Evolutionary conservation across 2,329 filamentous ascomycete species (phyloP), one percentile per base, ranked within the genome.

Genomic region (Verticillium nonalfalfae): DNA sequence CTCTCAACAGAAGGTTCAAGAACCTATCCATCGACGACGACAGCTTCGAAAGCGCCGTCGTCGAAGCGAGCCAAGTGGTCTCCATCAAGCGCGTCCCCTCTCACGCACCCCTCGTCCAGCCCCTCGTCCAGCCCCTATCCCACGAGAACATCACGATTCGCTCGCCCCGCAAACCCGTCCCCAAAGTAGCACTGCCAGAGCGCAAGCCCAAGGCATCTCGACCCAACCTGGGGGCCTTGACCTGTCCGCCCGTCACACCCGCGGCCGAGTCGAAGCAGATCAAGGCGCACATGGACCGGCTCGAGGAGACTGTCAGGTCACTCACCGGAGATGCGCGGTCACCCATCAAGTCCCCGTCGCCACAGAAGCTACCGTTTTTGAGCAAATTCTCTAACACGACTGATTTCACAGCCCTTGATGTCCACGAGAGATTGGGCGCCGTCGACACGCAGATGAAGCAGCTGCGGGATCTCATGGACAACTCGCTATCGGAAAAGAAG

Each of bases 381-480:
- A 88, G 83, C 66, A 90, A 87, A 78, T 78, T 88, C 80, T 91
- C 93, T 87, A 89, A 91, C 82, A 77, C 84, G 66, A 81, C 78
- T 68, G 75, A 72, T 38, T 85, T 79, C 75, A 65, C 83, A 91
- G 90, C 84, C 69, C 94, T 89, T 83, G 92, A 97, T 72, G 86
- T 93, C 66, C 88, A 93, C 68, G 85, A 85, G 64, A 86, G 89
- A 66, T 83, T 97, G 67, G 87, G 88, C 65, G 84, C 87, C 63
- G 88, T 97, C 76, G 91, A 96, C 68, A 79, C 81, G 18, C 82
- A 94, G 69, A 92, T 92, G 71, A 82, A 84, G 57, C 80, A 83
- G 62, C 80, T 98, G 64, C 89, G 89, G 69, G 82, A 88, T 62
- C 88, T 90, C 65, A 86, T 97, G 71, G 86, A 86, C 62, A 82